Percentiles rank a stretch among this genome's conserved stretches.
Evolutionary conservation across 2,329 filamentous ascomycete species (phyloP).

Genomic region (Trichoderma arundinaceum): DNA sequence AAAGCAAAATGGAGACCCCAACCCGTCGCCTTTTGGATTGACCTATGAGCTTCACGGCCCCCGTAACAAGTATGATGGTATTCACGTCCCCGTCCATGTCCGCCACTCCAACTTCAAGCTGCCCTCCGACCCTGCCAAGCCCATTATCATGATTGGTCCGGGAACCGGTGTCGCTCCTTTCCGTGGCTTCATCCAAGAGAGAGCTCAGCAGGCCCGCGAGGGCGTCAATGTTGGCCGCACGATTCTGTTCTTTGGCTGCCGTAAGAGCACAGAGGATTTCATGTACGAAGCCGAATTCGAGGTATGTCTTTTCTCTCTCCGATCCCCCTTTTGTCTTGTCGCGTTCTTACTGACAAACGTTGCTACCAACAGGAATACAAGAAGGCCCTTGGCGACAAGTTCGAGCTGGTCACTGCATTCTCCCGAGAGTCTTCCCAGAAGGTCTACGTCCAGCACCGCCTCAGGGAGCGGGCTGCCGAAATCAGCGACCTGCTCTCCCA

Average conservation of each 20-base stretch:
- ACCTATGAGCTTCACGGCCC: conserved; percentile 88
- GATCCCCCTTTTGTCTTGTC: not conserved
- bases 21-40: conserved; percentile 80
- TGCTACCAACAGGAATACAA: conserved; percentile 71
- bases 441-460: conserved; percentile 93
- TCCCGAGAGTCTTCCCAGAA: conserved; percentile 88
- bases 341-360: not conserved
- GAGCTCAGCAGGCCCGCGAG: conserved; percentile 78
- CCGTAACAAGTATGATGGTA: conserved; percentile 94
- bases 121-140: conserved; percentile 91
- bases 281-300: conserved; percentile 91
- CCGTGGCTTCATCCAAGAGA: conserved; percentile 92
- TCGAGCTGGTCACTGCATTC: conserved; percentile 91
- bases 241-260: conserved; percentile 93
- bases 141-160: conserved; percentile 93
- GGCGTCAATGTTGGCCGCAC: conserved; percentile 86
- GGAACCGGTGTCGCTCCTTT: conserved; percentile 97
- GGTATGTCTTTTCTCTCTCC: conserved; percentile 60
- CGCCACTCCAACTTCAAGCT: conserved; percentile 99
- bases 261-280: conserved; percentile 87
- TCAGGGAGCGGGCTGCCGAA: conserved; percentile 81
- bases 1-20: conserved; percentile 88
- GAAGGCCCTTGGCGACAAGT: conserved; percentile 81
- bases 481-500: conserved; percentile 85
- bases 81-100: conserved; percentile 93